Evolutionary conservation across 2,329 filamentous ascomycete genomes (phyloP).

Genomic region (Talaromyces rugulosus): DNA sequence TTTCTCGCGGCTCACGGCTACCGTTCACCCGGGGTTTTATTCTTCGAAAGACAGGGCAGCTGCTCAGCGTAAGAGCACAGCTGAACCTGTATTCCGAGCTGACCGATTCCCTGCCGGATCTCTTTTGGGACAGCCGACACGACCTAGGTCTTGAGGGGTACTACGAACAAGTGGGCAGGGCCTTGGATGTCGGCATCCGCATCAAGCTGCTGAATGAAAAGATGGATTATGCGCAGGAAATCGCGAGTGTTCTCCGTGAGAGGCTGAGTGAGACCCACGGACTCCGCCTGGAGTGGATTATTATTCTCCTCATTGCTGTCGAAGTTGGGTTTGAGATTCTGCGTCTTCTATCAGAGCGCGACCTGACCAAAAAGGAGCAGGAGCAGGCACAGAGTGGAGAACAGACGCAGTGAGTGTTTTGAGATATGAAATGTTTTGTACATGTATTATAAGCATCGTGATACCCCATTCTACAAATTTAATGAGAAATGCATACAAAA

Average conservation of each 20-base stretch:
- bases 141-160: slow-evolving; percentile 90
- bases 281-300: slow-evolving; percentile 86
- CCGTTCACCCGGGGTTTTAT: slow-evolving; percentile 73
- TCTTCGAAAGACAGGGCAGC: slow-evolving; percentile 86
- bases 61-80: slow-evolving; percentile 83
- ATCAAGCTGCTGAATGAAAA: slow-evolving; percentile 93
- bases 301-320: slow-evolving; percentile 87
- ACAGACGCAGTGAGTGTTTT: neutral
- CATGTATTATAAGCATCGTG: slow-evolving; percentile 3
- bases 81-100: slow-evolving; percentile 96
- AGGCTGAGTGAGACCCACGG: slow-evolving; percentile 87
- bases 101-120: slow-evolving; percentile 88
- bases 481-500: neutral
- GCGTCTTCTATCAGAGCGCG: slow-evolving; percentile 63
- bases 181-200: slow-evolving; percentile 83
- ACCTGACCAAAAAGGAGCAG: slow-evolving; percentile 30
- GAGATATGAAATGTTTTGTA: neutral
- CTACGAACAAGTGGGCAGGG: slow-evolving; percentile 87
- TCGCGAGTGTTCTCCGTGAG: slow-evolving; percentile 82
- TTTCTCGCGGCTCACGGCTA: slow-evolving; percentile 63
- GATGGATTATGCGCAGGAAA: slow-evolving; percentile 96
- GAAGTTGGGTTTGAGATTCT: slow-evolving; percentile 86
- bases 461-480: slow-evolving; percentile 10
- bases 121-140: slow-evolving; percentile 91
- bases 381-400: neutral